Evolutionary conservation across 2,329 filamentous ascomycete genomes (phyloP), one percentile per base, ranked within the genome.

Genomic region (Epichloe sp.): DNA sequence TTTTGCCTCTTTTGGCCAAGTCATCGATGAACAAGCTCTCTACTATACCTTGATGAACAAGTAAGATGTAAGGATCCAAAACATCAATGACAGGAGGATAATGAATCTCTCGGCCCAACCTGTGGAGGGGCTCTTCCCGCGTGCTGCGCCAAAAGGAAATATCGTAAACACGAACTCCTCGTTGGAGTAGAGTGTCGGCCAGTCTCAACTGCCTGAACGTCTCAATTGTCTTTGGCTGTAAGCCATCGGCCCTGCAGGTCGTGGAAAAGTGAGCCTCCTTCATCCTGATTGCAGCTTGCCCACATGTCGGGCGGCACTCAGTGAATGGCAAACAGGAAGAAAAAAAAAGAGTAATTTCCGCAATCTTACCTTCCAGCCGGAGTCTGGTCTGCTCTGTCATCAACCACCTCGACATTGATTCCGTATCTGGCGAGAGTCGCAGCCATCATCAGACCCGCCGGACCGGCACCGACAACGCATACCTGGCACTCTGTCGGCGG

Each of bases 201-300:
- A 88, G 68, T 36, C 83, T 74, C 71, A 88, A 80, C 66, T 87
- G 84, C 55, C 79, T 77, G 58, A 88, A 77, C 0, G 85, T 88
- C 68, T 88, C 85, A 59, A 89, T 86, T 1, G 83, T 85, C 67
- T 88, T 88, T 44, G 85, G 85, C 60, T 88, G 85, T 49, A 88
- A 70, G 41, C 85, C 85, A 63, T 88, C 85, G 55, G 83, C 83
- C 63, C 74, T 76, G 59, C 42, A 45, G 3, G 26, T 34, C 52
- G 54, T 45, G 48, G 47, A 21, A 45, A 47, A 48, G 56, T 52
- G 37, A 50, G 50, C 40, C 31, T 47, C 34, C 43, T 17, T 26
- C 19, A 42, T 26, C 19, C 26, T 3, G 23, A 36, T 15, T 5
- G 26, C 21, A 14, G n/a, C 12, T 43, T 21, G 40, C 17, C n/a